These are phyloP conservation scores for Hyphodiscus hymeniophilus DNA, from an alignment of 495 filamentous ascomycete genomes.

Conservation along the genomic window DNA sequence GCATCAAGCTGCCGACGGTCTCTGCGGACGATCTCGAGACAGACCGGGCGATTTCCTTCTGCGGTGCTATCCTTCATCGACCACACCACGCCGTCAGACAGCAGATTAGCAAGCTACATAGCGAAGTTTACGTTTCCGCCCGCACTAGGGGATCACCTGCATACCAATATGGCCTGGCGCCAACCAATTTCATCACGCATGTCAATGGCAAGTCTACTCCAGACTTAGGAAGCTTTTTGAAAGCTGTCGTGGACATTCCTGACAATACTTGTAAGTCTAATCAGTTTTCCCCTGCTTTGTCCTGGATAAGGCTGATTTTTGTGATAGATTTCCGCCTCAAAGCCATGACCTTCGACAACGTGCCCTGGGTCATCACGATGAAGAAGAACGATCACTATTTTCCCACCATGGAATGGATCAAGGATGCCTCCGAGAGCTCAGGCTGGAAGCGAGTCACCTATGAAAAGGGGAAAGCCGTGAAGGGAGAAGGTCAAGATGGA, in stretches of 20 bases:
- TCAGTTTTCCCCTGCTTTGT: conserved; percentile 3
- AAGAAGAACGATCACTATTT: conserved; percentile 99
- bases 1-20: conserved; percentile 73
- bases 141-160: conserved; percentile 77
- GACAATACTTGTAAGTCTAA: conserved; percentile 85
- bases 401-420: conserved; percentile 81
- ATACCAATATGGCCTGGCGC: conserved; percentile 86
- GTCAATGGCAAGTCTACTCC: conserved; percentile 83
- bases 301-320: conserved; percentile 6
- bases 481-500: conserved; percentile 35
- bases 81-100: conserved; percentile 95
- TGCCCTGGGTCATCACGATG: conserved; percentile 96
- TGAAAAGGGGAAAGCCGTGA: conserved; percentile 45
- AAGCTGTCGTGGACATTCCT: conserved; percentile 73
- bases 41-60: conserved; percentile 84
- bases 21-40: conserved; percentile 89
- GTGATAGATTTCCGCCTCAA: conserved; percentile 74
- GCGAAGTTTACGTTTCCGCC: conserved; percentile 92
- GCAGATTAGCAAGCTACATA: conserved; percentile 93
- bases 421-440: conserved; percentile 50
- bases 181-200: conserved; percentile 94
- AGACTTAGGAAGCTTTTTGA: conserved; percentile 70
- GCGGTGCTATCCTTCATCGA: conserved; percentile 84
- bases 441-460: conserved; percentile 71
- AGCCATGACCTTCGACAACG: conserved; percentile 93